phyloP scores from a whole-genome alignment of 352 stramenopile genomes.

The Phytophthora tentaculata region DNA sequence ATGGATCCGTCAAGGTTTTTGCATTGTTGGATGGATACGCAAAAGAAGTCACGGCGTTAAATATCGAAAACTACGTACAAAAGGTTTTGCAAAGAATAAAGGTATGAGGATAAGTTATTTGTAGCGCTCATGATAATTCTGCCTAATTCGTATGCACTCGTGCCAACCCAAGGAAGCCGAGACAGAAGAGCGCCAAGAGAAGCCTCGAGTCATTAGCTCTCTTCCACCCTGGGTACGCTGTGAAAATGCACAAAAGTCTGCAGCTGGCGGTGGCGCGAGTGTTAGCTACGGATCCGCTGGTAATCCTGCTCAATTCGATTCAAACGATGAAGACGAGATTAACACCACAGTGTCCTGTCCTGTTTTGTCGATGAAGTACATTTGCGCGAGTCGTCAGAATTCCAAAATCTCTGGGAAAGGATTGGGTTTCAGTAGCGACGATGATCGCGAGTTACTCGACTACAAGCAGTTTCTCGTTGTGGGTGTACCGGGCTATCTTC shows the following conservation, averaged over 20 bases:
- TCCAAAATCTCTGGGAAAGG: not conserved
- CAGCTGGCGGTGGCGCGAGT: not conserved
- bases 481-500: constrained; percentile 50
- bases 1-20: constrained; percentile 72
- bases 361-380: constrained; percentile 54
- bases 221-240: constrained; percentile 69
- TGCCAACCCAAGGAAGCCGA: constrained; percentile 60
- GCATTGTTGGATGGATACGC: constrained; percentile 54
- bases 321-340: constrained; percentile 7
- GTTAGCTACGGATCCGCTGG: constrained; percentile 6
- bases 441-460: constrained; percentile 55
- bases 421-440: constrained; percentile 51
- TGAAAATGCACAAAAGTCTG: constrained; percentile 43
- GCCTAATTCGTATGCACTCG: too few relatives aligned
- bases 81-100: constrained; percentile 31
- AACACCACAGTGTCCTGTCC: constrained; percentile 51
- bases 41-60: constrained; percentile 58
- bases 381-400: constrained; percentile 38
- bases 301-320: not conserved
- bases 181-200: constrained; percentile 44
- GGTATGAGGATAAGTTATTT: constrained; percentile 7
- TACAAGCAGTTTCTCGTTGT: constrained; percentile 64
- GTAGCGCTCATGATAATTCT: too few relatives aligned
- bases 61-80: constrained; percentile 56
- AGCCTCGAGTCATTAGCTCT: constrained; percentile 73